Conservation (phyloP, 306 rosid genomes). For the Medicago lupulina region DNA sequence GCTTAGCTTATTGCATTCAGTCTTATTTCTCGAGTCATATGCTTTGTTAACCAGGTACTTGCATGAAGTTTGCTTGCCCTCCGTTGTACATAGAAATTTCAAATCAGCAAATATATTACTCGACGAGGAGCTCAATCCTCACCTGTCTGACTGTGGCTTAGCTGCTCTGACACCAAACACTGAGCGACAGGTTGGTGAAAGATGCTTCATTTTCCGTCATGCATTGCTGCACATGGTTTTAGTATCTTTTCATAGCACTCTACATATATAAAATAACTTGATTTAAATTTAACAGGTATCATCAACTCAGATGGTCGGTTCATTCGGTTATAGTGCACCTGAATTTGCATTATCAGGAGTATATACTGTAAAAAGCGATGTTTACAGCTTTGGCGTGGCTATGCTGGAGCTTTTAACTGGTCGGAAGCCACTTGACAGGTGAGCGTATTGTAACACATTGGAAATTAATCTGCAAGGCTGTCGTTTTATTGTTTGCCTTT, state of each 20-base stretch:
- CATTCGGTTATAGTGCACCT: slow-evolving; percentile 98
- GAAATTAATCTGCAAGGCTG: slow-evolving; percentile 22
- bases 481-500: not conserved
- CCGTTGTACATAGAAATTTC: slow-evolving; percentile 96
- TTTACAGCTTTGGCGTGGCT: slow-evolving; percentile 98
- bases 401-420: slow-evolving; percentile 96
- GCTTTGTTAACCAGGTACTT: slow-evolving; percentile 72
- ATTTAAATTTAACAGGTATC: slow-evolving; percentile 69
- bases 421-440: slow-evolving; percentile 98
- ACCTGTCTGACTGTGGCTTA: slow-evolving; percentile 85
- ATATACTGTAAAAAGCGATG: slow-evolving; percentile 97
- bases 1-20: no score
- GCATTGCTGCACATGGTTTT: slow-evolving; percentile 13
- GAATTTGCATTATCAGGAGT: slow-evolving; percentile 93
- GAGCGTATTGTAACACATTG: not conserved
- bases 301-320: slow-evolving; percentile 94
- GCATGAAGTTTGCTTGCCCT: slow-evolving; percentile 98
- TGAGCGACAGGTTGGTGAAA: slow-evolving; percentile 69
- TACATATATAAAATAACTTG: slow-evolving; percentile 13
- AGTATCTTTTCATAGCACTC: slow-evolving; percentile 3
- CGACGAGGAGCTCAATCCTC: slow-evolving; percentile 94
- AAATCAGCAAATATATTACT: slow-evolving; percentile 96
- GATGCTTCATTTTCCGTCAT: slow-evolving; percentile 27
- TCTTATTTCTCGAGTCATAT: not conserved
- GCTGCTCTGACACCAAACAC: slow-evolving; percentile 91